phyloP scores from a whole-genome alignment of 2,329 filamentous ascomycete species.

The Grosmannia huntii region DNA sequence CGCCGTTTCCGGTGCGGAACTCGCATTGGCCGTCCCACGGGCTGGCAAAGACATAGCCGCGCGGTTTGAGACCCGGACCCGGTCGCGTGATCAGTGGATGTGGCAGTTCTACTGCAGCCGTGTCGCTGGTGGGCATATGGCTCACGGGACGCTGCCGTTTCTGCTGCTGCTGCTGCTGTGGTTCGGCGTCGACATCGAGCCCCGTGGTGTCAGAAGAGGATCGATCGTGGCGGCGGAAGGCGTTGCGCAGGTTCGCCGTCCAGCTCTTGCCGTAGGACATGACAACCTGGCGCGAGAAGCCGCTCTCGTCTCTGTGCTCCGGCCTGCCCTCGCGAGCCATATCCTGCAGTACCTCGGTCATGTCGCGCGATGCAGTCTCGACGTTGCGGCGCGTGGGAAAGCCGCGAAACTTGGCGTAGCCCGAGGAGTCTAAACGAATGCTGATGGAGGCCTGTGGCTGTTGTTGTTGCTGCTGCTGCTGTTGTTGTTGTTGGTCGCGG shows the following conservation, averaged over 20 bases:
- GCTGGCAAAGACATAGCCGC: constrained; percentile 66
- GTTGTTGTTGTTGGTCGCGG: neutral
- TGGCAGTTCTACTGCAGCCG: neutral
- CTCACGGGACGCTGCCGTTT: neutral
- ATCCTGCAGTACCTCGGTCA: neutral
- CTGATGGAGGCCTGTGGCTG: constrained; percentile 30
- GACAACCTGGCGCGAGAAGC: constrained; percentile 39
- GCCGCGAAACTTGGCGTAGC: constrained; percentile 44
- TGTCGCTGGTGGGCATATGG: neutral
- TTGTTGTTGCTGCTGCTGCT: constrained; percentile 6
- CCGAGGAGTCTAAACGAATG: constrained; percentile 39
- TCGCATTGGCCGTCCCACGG: constrained; percentile 84
- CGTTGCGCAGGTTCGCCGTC: constrained; percentile 31
- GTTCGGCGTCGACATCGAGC: constrained; percentile 8
- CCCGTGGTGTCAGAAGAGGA: neutral
- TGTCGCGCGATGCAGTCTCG: constrained; percentile 2
- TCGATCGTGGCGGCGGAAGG: constrained; percentile 21
- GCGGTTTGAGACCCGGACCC: constrained; percentile 36
- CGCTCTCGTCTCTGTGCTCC: neutral
- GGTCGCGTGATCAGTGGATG: constrained; percentile 25
- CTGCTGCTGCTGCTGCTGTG: neutral
- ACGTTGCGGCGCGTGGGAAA: constrained; percentile 24
- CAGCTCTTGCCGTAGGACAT: constrained; percentile 44
- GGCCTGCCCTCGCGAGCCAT: neutral
- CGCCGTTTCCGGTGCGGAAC: constrained; percentile 66